Conservation (phyloP, 192 early-diverging fungal genomes). For the Gonapodya prolifera region DNA sequence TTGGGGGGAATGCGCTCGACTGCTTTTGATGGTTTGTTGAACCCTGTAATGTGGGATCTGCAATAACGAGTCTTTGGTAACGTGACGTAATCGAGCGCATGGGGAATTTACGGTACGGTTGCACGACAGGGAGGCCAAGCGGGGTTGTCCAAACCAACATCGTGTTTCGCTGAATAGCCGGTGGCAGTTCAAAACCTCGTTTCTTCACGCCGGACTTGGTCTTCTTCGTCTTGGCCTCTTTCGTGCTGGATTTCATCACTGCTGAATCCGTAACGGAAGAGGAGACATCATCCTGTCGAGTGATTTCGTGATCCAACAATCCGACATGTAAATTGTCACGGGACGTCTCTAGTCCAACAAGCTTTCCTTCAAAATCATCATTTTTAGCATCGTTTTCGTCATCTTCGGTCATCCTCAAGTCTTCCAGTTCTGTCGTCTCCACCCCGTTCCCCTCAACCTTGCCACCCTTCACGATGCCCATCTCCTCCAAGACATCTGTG, state of each 20-base stretch:
- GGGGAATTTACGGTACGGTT: conserved; percentile 78
- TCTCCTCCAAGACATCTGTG: conserved; percentile 28
- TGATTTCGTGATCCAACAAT: no score
- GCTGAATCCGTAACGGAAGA: neutral
- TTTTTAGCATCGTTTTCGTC: conserved; percentile 19
- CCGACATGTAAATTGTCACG: no score
- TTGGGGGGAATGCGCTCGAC: conserved; percentile 92
- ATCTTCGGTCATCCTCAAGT: conserved; percentile 25
- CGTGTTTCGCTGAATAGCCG: conserved; percentile 30
- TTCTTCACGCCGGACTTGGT: neutral
- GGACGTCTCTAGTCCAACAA: neutral
- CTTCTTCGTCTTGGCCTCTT: no score
- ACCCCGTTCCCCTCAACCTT: conserved; percentile 10
- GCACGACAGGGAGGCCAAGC: conserved; percentile 82
- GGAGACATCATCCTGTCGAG: no score
- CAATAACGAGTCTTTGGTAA: conserved; percentile 64
- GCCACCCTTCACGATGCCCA: conserved; percentile 19
- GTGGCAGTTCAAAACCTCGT: neutral
- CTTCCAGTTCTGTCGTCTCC: conserved; percentile 13
- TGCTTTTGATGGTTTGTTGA: conserved; percentile 88
- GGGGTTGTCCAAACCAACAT: conserved; percentile 94
- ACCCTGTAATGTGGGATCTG: conserved; percentile 49
- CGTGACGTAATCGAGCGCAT: conserved; percentile 47
- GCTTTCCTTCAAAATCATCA: neutral
- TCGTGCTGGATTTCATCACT: conserved; percentile 10